Conservation (phyloP, 2,329 filamentous ascomycete species). For the Microdochium nivale region DNA sequence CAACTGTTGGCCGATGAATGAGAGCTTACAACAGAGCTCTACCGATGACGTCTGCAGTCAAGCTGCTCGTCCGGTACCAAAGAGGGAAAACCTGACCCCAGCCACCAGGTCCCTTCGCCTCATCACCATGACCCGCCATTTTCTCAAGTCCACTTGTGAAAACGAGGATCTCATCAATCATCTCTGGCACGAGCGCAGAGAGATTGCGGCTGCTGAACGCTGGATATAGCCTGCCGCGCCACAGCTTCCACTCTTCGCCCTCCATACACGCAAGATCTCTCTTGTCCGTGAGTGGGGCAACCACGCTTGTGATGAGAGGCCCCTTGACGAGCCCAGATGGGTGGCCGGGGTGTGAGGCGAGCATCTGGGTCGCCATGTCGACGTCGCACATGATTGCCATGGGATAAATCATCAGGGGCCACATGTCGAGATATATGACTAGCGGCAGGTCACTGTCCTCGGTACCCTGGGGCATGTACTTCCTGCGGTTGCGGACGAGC, state of each 20-base stretch:
- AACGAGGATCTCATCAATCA: constrained; percentile 10
- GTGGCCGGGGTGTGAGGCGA: constrained; percentile 3
- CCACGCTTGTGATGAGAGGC: constrained; percentile 3
- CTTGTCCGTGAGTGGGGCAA: constrained; percentile 24
- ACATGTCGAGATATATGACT: constrained; percentile 10
- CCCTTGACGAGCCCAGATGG: constrained; percentile 10
- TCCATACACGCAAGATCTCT: constrained; percentile 36
- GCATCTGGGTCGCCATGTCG: constrained; percentile 8
- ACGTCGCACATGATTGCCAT: constrained; percentile 8
- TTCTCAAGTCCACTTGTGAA: constrained; percentile 8
- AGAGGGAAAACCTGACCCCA: constrained; percentile 8
- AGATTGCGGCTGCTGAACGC: constrained; percentile 12
- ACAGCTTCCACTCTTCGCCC: constrained; percentile 17
- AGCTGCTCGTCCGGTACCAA: constrained; percentile 13
- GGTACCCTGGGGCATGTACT: neutral
- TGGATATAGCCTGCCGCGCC: constrained; percentile 11
- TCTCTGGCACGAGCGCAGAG: constrained; percentile 7
- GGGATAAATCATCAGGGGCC: constrained; percentile 11
- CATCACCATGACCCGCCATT: neutral
- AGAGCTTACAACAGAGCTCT: neutral
- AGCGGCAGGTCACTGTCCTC: neutral
- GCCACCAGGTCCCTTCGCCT: constrained; percentile 1
- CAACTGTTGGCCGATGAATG: neutral
- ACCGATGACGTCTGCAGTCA: constrained; percentile 14
- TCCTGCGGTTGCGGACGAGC: neutral